Base-by-base conservation (phyloP, 129 eudicot genomes). In the Flaveria robusta region DNA sequence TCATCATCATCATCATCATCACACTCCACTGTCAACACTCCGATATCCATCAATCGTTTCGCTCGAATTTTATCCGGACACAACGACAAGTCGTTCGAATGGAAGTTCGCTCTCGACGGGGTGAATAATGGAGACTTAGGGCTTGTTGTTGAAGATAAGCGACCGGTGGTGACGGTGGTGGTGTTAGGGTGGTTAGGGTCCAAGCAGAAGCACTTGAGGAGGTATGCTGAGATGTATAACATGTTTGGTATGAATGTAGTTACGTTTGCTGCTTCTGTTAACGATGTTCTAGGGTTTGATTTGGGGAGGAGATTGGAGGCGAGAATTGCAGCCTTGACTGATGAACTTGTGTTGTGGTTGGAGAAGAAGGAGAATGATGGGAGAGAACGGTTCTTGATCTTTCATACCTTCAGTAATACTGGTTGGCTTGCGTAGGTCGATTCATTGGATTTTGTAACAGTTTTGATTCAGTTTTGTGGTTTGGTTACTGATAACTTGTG, bases 351-450 rank as follows among this genome's bases (percentile, higher is more conserved):
- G 8, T 29, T 46, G 29, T 94, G 99, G 99, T 10, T 91, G 72
- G 86, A 85, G 55, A 82, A 77, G 75, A 63, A 78, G 50, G 78
- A 85, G 63, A 80, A 72, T 3, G 90, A 84, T 81, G 93, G 90
- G 26, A 74, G 90, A 10, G 84, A 87, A n/a, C 85, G 99, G 55
- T 73, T 82, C 18, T 78, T 95, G 87, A 24, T 95, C 29, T 91
- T 95, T 69, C 99, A 94, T 60, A 94, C 97, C 7, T 94, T 94
- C 47, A 94, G 99, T 76, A 94, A 86, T 54, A 94, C 99, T 0
- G 99, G 99, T 60, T 94, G 97, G 96, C 92, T 94, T 83, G 89
- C 88, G 94, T 91, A 86, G 90, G 99, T 94, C 81, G 41, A 74
- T 74, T 83, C 49, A 13, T 68, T 43, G 4, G 23, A 47, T 43